Conservation (phyloP, 176 grass and related monocot species). For the Bothriochloa decipiens region DNA sequence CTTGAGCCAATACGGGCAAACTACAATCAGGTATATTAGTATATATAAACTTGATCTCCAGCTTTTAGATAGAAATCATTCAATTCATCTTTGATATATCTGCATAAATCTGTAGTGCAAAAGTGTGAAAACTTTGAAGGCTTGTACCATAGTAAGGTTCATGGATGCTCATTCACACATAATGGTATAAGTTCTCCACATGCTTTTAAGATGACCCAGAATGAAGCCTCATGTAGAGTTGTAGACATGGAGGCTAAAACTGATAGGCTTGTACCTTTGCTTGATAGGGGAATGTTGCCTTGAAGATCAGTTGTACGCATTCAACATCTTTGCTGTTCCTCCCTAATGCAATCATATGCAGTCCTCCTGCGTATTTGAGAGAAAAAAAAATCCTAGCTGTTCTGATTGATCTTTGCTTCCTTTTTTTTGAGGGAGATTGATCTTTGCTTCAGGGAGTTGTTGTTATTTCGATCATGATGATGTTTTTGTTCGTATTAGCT, state of each 20-base stretch:
- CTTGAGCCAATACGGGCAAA: slow-evolving; percentile 86
- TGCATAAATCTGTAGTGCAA: neutral
- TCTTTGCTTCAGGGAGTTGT: neutral
- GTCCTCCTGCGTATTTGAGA: neutral
- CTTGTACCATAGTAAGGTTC: slow-evolving; percentile 6
- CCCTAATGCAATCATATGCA: neutral
- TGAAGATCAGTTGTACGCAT: neutral
- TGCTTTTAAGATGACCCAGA: neutral
- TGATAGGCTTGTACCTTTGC: neutral
- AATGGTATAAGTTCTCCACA: neutral
- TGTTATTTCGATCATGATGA: neutral
- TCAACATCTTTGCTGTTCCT: neutral
- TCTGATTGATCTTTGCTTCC: neutral
- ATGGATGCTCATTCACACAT: slow-evolving; percentile 2
- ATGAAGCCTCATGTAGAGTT: neutral
- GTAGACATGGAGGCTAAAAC: neutral
- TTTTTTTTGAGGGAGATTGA: too few relatives aligned
- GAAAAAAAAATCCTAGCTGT: neutral
- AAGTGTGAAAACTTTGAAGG: neutral
- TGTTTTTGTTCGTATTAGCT: neutral
- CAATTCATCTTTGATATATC: slow-evolving; percentile 14
- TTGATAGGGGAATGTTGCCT: neutral
- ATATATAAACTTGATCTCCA: slow-evolving; percentile 20
- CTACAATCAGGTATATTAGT: slow-evolving; percentile 63
- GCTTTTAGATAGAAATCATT: slow-evolving; percentile 13